Evolutionary conservation across 192 early-diverging fungal genomes (phyloP), one percentile per base, ranked within the genome.

Genomic region (Backusella parvicylindrica): DNA sequence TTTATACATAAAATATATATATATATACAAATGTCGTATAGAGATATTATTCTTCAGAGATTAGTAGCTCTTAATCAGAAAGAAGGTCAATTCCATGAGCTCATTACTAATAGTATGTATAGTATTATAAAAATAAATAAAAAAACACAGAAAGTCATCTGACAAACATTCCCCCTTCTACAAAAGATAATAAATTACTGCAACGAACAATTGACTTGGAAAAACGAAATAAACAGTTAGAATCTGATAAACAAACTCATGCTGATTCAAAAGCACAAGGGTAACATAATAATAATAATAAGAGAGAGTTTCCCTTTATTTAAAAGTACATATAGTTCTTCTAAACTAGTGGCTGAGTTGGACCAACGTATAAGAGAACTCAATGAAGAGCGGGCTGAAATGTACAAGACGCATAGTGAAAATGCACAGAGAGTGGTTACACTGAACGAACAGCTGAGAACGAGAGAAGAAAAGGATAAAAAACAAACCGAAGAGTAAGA

Each of bases 381-480:
- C 23, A 95, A 97, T 79, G 89, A 95, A 50, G 97, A 99, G 80
- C 91, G 91, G 16, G 86, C 89, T 18, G 91, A 95, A 71, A 85
- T 97, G 77, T 99, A 97, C 86, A 94, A 93, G 76, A 90, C 91
- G 18, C 94, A 97, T 74, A 92, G 92, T 32, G 86, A 87, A n/a
- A 97, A 97, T 83, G 94, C 95, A n/a, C 96, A 97, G 76, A 81
- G 94, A 60, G 75, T 99, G 36, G 80, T 99, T 47, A 90, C 92
- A 70, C 83, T 97, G 74, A 95, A 92, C 77, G 96, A 99, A 77
- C 77, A 90, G 36, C 77, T 91, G 69, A 85, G 94, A 63, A 77
- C 70, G 2, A 74, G 85, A 37, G 91, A 94, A 65, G 89, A 88
- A 23, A 84, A 70, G 13, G 78, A 88, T 12, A 86, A 86, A 50